Conservation (phyloP, 2,329 filamentous ascomycete species). For the Lasiodiplodia gonubiensis region DNA sequence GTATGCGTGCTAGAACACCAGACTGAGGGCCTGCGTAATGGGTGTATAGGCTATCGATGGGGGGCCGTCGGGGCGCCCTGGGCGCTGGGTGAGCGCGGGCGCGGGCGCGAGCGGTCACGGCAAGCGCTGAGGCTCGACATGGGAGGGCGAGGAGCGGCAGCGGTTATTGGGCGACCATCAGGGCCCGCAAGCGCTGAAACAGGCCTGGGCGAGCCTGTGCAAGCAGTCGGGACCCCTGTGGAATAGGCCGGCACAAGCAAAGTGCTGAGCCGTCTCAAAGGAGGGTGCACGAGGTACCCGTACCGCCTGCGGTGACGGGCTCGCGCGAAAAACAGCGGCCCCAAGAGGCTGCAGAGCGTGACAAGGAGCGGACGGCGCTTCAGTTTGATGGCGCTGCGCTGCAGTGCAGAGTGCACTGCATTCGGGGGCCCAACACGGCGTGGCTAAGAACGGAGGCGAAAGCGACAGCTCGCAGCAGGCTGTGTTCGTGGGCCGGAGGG, state of each 20-base stretch:
- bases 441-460: too few relatives aligned
- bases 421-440: too few relatives aligned
- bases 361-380: neutral
- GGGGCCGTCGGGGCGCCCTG: neutral
- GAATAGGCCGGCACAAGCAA: constrained; percentile 8
- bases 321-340: neutral
- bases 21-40: neutral
- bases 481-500: neutral
- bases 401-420: constrained; percentile 4
- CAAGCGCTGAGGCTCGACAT: neutral
- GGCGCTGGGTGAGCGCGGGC: neutral
- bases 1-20: neutral
- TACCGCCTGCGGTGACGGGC: neutral
- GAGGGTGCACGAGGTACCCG: neutral
- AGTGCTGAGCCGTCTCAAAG: neutral
- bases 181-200: neutral
- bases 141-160: neutral
- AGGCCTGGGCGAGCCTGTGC: neutral
- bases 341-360: neutral
- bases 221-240: constrained; percentile 4
- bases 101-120: neutral
- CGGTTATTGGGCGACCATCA: neutral
- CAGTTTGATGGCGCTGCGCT: neutral
- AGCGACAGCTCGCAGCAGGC: constrained; percentile 16
- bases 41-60: neutral